Base-by-base conservation (phyloP, 1,284 basidiomycete species). In the Rhodotorula mucilaginosa region DNA sequence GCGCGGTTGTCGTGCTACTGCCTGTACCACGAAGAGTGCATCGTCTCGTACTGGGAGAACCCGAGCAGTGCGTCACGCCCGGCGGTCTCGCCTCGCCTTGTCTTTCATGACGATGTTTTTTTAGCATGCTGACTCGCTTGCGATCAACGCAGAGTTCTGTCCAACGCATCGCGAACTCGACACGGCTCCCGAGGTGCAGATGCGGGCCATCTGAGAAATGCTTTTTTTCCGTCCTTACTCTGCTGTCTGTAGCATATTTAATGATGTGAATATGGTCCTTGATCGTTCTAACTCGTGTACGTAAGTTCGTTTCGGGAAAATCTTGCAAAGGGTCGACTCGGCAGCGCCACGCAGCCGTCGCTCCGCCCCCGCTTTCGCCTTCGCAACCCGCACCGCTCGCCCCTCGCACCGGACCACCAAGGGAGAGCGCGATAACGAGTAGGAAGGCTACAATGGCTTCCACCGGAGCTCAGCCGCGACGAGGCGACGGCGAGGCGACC, bases 1-100 rank as follows among this genome's bases (percentile, higher is more conserved):
- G 68, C 63, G 26, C 65, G 71, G n/a, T 59, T 73, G 6, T 56
- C 48, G 21, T 73, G 71, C 62, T 67, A 73, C 63, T 73, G 71
- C 62, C 48, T 69, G 62, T 69, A 29, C 34, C 68, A 73, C 62
- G 65, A 59, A n/a, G 13, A 12, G 4, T 73, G 71, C 63, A 60
- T 73, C 59, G 52, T 46, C 39, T 65, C 61, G 49, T 73, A 65
- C 62, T 73, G 71, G 71, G 10, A 49, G 3, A n/a, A 46, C 51
- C 65, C 68, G 47, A 61, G 71, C 31, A 64, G 49, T 60, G 44
- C 58, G 58, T 46, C 15, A 15, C 34, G 34, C 34, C 15, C 51
- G 8, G 6, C 5, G 58, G 44, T 57, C n/a, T 16, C 34, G 34
- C 7, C 34, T 4, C 34, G 26, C 34, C 1, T 4, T 4, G 34